Evolutionary conservation across 2,329 filamentous ascomycete genomes (phyloP), one percentile per base, ranked within the genome.

Genomic region (Pseudocercospora crystallina): DNA sequence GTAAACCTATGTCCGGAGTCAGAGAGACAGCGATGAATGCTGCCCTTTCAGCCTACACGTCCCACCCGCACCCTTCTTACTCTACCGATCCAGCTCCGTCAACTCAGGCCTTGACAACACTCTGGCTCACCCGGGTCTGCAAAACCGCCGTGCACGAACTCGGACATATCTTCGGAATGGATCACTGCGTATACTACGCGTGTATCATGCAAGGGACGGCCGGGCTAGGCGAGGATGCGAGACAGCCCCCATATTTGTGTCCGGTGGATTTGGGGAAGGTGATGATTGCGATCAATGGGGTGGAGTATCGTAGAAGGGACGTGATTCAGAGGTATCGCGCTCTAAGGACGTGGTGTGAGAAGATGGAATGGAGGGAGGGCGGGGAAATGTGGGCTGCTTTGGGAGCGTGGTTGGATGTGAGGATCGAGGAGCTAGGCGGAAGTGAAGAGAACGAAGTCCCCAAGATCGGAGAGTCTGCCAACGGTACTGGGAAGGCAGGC

Each of bases 111-210:
- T 29, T 50, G 36, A 43, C 44, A 0, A 73, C 68, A 0, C 61
- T 84, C 1, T 87, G 83, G 82, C 75, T 87, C 11, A 75, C 75
- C 8, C 74, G 79, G 9, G 65, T 81, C 2, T 81, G 74, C 45
- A 78, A 77, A 43, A 86, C 84, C 0, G 79, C 78, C 1, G 76
- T 76, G 1, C 85, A 88, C 61, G 85, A 89, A 61, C 67, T 88
- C 0, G 81, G 83, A 0, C 85, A 87, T 64, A 88, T 84, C 61
- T 77, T 89, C 33, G 82, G 80, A n/a, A 73, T 89, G 11, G 84
- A 68, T 7, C 85, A 89, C 62, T 89, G 85, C 61, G 70, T 79
- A 0, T 86, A 82, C 59, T 85, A 82, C 57, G 81, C 83, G 0
- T 87, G 83, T 57, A 73, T 76, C 2, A 84, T 86, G 82, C 83